Conservation (phyloP, 1,284 basidiomycete species). For the Trametes pubescens region DNA sequence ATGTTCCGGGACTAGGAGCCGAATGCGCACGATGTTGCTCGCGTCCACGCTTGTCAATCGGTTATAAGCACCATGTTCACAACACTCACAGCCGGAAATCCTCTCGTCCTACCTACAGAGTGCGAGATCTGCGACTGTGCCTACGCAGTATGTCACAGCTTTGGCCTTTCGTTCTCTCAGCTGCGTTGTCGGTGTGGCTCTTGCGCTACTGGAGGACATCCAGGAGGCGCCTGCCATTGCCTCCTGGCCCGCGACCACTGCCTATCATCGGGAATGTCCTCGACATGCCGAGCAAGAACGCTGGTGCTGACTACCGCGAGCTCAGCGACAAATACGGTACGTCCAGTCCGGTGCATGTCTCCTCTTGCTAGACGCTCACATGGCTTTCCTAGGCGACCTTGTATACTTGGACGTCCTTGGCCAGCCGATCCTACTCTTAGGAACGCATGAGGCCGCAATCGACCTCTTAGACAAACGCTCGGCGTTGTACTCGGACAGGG, state of each 20-base stretch:
- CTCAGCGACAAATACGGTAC: slow-evolving; percentile 21
- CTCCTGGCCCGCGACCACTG: slow-evolving; percentile 14
- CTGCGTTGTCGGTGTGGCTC: background rate
- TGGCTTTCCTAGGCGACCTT: slow-evolving; percentile 15
- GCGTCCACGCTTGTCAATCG: too few species aligned
- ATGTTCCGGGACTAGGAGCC: too few species aligned
- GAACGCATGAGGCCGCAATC: slow-evolving; percentile 16
- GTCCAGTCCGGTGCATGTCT: background rate
- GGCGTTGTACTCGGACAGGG: slow-evolving; percentile 23
- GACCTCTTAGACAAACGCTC: slow-evolving; percentile 35
- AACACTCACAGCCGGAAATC: too few species aligned
- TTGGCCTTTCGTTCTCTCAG: background rate
- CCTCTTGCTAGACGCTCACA: background rate
- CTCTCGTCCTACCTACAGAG: too few species aligned
- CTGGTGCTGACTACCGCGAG: slow-evolving; percentile 6
- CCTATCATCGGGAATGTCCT: slow-evolving; percentile 15
- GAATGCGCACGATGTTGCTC: too few species aligned
- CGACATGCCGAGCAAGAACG: slow-evolving; percentile 14
- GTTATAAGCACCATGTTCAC: too few species aligned
- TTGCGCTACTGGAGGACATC: background rate
- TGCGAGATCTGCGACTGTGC: background rate
- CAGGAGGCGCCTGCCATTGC: background rate
- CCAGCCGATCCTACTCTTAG: slow-evolving; percentile 23
- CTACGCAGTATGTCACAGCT: background rate
- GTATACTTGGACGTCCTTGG: slow-evolving; percentile 24